These are phyloP conservation scores for Syzygium grande DNA, from an alignment of 345 rosid species.

Conservation along the genomic window DNA sequence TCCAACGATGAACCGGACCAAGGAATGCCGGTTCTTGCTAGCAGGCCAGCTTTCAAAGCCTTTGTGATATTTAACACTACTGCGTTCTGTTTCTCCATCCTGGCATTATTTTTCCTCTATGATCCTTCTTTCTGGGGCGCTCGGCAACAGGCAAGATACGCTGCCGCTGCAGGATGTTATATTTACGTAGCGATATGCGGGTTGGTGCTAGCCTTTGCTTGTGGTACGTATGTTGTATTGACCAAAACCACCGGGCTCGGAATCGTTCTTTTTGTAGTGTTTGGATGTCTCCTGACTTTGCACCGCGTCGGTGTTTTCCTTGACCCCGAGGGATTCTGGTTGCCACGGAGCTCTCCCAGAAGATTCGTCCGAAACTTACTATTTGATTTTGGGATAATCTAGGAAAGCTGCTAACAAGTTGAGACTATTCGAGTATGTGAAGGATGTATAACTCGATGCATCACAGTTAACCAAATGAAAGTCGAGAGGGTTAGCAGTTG, in stretches of 20 bases:
- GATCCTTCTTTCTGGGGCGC: not conserved
- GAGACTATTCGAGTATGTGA: not conserved
- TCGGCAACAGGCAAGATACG: not conserved
- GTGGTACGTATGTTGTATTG: not conserved
- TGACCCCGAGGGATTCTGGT: not conserved
- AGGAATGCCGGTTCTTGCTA: not conserved
- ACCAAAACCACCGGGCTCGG: not conserved
- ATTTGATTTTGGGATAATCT: not conserved
- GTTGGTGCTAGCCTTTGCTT: not conserved
- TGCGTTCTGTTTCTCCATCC: not conserved
- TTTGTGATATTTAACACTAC: not conserved
- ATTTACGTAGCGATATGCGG: not conserved
- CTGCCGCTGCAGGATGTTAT: not conserved
- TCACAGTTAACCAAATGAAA: not conserved
- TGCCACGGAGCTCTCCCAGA: not conserved
- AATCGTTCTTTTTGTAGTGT: not conserved
- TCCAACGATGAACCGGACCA: rapidly evolving
- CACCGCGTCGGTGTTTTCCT: not conserved
- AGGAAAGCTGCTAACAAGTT: not conserved
- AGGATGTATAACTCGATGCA: not conserved
- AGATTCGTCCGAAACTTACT: not conserved
- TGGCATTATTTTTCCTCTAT: not conserved
- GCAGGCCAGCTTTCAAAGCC: not conserved
- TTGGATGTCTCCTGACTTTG: not conserved
- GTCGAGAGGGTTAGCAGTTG: too few relatives aligned